Evolutionary conservation across 78 protist genomes (phyloP), one percentile per base, ranked within the genome.

Genomic region (Chrysochromulina parva): DNA sequence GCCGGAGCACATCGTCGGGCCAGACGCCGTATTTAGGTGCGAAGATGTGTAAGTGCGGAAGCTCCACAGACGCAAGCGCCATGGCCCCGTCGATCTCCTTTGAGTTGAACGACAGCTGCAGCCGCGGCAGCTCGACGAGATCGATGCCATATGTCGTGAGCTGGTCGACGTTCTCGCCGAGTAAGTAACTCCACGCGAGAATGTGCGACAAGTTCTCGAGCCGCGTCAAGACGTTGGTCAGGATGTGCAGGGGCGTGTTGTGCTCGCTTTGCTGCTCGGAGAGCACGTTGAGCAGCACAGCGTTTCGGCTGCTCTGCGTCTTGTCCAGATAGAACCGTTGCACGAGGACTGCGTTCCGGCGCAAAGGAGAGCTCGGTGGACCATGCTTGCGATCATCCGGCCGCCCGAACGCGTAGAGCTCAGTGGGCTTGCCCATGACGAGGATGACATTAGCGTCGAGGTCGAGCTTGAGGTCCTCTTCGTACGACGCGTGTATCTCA

Each of bases 91-190:
- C 13, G 62, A 7, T 58, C 62, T 7, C 62, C 14, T 65, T 10
- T 9, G 28, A 20, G 16, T 11, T 28, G 85, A 93, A 90, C 73
- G 92, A n/a, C 50, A 93, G 93, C 88, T 85, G 57, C n/a, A 93
- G 93, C 28, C 95, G 82, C 10, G 95, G 95, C 53, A 93, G 90
- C 93, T 93, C 93, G 26, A 93, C 91, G 52, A 69, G 52, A 53
- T 87, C 90, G 71, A 65, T 20, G 28, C 22, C 62, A 1, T 14
- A 14, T 13, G 9, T 58, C 22, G 62, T 14, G 62, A 58, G 22
- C 62, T 58, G 22, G 62, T 7, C 14, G 62, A 13, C 14, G 22
- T 14, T 58, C 62, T 58, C 62, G 62, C 9, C 14, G 0, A 7
- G 62, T 58, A 13, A 58, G 62, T 3, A 17, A 19, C 28, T 19